Percentiles rank a stretch among this genome's conserved stretches.
These are phyloP conservation scores for Russula sp. DNA, from an alignment of 768 basidiomycete species.

Conservation along the genomic window DNA sequence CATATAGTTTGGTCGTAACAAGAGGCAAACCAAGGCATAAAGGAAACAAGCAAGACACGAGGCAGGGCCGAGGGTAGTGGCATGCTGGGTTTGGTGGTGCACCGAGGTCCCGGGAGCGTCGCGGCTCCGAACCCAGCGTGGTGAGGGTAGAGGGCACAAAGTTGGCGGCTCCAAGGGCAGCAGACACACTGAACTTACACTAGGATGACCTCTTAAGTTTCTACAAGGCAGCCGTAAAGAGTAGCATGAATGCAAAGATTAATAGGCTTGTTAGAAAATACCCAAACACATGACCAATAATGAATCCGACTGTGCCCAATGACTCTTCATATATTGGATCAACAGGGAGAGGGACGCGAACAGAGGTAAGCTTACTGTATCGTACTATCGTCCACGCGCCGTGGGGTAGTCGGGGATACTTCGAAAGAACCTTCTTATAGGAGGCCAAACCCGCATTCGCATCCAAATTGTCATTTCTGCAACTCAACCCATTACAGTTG, in stretches of 20 bases:
- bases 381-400: conserved; percentile 1
- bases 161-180: no score
- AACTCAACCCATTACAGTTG: neutral
- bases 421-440: neutral
- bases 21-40: no score
- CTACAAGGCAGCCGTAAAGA: neutral
- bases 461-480: neutral
- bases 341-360: neutral
- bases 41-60: no score
- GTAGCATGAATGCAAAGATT: neutral
- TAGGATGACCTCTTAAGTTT: no score
- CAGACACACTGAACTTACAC: no score
- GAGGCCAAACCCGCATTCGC: neutral
- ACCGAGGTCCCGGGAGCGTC: no score
- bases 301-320: neutral
- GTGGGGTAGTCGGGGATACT: neutral
- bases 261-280: neutral
- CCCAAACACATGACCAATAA: neutral
- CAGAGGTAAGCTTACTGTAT: neutral
- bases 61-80: no score
- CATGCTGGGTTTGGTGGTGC: no score
- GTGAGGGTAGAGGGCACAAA: no score
- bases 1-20: no score
- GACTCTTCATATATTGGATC: neutral
- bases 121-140: no score